phyloP scores from a whole-genome alignment of 2,329 filamentous ascomycete species.

The Dactylella cylindrospora region DNA sequence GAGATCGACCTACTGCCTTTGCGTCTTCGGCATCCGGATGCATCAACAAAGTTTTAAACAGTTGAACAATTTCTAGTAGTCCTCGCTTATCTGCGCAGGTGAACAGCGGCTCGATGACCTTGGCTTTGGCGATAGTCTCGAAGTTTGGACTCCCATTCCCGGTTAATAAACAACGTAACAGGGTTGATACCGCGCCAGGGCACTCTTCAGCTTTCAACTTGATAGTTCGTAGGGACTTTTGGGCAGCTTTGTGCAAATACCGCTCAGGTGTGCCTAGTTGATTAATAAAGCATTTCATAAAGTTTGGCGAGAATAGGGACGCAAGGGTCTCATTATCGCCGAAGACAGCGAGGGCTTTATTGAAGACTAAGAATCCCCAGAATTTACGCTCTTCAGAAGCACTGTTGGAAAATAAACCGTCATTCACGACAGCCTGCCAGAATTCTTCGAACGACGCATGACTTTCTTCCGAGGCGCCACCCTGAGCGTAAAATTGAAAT shows the following conservation, averaged over 20 bases:
- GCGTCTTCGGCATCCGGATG: slow-evolving; percentile 35
- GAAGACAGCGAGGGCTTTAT: slow-evolving; percentile 63
- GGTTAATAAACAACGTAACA: slow-evolving; percentile 42
- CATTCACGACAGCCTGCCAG: slow-evolving; percentile 84
- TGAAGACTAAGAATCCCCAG: slow-evolving; percentile 85
- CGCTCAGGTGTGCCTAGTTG: slow-evolving; percentile 75
- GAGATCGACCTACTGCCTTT: slow-evolving; percentile 43
- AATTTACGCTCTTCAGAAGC: slow-evolving; percentile 88
- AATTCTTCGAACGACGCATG: slow-evolving; percentile 67
- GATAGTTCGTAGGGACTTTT: slow-evolving; percentile 72
- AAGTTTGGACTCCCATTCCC: slow-evolving; percentile 61
- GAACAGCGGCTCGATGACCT: slow-evolving; percentile 75
- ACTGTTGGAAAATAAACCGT: slow-evolving; percentile 77
- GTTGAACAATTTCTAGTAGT: slow-evolving; percentile 48
- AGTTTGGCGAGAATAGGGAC: slow-evolving; percentile 75
- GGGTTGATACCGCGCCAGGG: slow-evolving; percentile 54
- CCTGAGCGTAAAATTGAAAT: slow-evolving; percentile 20
- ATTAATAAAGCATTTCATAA: slow-evolving; percentile 79
- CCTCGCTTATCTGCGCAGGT: slow-evolving; percentile 61
- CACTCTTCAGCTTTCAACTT: slow-evolving; percentile 48
- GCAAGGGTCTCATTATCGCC: slow-evolving; percentile 58
- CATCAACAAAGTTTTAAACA: slow-evolving; percentile 34
- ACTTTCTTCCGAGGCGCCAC: background rate
- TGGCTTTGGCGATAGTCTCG: slow-evolving; percentile 81
- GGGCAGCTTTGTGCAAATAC: slow-evolving; percentile 76